These are phyloP conservation scores for Kwoniella shandongensis DNA, from an alignment of 768 basidiomycete species.

Conservation along the genomic window DNA sequence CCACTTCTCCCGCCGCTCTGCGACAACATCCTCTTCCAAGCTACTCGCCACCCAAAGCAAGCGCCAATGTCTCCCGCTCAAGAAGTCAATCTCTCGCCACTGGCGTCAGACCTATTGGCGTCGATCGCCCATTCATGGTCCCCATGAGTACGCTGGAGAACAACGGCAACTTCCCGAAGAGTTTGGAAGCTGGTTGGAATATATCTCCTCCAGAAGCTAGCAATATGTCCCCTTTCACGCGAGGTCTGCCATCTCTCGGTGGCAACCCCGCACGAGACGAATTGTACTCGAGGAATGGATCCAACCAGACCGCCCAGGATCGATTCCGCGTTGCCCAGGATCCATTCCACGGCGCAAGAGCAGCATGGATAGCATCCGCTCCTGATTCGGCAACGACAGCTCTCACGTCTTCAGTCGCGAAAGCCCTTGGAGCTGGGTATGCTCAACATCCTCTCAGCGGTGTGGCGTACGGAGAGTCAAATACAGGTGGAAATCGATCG, in stretches of 20 bases:
- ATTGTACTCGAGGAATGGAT: conserved; percentile 10
- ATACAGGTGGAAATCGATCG: conserved; percentile 30
- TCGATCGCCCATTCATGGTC: conserved; percentile 32
- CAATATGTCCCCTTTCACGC: conserved; percentile 46
- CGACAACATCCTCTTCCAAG: conserved; percentile 17
- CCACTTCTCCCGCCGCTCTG: conserved; percentile 33
- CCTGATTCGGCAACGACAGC: conserved; percentile 15
- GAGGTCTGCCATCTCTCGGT: conserved; percentile 22
- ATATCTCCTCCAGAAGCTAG: conserved; percentile 31
- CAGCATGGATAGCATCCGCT: conserved; percentile 22
- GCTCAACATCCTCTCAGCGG: conserved; percentile 12
- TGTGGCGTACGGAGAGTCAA: conserved; percentile 21
- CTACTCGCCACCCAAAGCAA: conserved; percentile 45
- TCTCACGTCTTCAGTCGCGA: conserved; percentile 33
- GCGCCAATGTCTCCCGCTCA: conserved; percentile 41
- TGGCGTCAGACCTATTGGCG: conserved; percentile 36
- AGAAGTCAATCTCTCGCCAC: conserved; percentile 46
- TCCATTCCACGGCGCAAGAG: conserved; percentile 3
- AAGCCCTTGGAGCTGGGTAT: conserved; percentile 30
- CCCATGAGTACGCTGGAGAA: conserved; percentile 42
- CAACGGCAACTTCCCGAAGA: conserved; percentile 22
- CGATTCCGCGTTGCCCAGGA: conserved; percentile 19
- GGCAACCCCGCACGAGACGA: conserved; percentile 10
- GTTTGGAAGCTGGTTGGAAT: conserved; percentile 27
- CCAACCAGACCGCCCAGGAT: not conserved